Evolutionary conservation across 495 filamentous ascomycete species (phyloP).

Genomic region (Xylona heveae): DNA sequence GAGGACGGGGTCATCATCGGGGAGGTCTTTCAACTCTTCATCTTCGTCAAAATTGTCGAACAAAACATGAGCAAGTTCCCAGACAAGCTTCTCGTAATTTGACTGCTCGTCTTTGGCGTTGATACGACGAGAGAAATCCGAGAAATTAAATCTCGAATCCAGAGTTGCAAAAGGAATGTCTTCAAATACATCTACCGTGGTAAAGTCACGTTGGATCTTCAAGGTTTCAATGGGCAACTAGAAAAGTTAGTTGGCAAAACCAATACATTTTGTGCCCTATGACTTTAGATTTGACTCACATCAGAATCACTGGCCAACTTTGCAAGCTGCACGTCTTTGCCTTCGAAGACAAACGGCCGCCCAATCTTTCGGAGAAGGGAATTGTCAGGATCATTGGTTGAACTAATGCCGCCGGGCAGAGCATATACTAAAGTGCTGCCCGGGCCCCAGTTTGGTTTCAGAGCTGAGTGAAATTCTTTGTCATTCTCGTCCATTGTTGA

Average conservation of each 20-base stretch:
- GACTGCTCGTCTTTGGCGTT: conserved; percentile 9
- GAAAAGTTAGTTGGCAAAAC: neutral
- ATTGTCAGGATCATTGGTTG: too few species aligned
- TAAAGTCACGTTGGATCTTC: conserved; percentile 17
- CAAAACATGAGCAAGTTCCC: conserved; percentile 64
- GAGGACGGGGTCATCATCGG: too few species aligned
- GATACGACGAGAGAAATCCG: conserved; percentile 13
- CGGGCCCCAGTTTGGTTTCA: conserved; percentile 64
- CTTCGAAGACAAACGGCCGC: conserved; percentile 2
- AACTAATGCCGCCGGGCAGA: conserved; percentile 10
- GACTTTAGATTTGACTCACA: neutral
- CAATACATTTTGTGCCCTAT: neutral
- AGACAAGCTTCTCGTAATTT: conserved; percentile 37
- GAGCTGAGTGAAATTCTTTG: conserved; percentile 34
- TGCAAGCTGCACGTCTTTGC: conserved; percentile 5
- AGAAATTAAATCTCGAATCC: conserved; percentile 15
- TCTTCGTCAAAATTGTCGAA: conserved; percentile 44
- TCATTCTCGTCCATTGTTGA: conserved; percentile 35
- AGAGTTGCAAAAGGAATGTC: conserved; percentile 20
- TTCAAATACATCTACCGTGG: conserved; percentile 17
- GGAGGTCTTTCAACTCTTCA: conserved; percentile 14
- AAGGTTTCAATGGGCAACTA: conserved; percentile 17
- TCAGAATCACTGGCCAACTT: neutral
- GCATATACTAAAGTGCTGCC: conserved; percentile 51
- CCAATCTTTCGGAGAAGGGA: too few species aligned